Conservation (phyloP, 2,329 filamentous ascomycete genomes). For the Pseudomassariella vexata region DNA sequence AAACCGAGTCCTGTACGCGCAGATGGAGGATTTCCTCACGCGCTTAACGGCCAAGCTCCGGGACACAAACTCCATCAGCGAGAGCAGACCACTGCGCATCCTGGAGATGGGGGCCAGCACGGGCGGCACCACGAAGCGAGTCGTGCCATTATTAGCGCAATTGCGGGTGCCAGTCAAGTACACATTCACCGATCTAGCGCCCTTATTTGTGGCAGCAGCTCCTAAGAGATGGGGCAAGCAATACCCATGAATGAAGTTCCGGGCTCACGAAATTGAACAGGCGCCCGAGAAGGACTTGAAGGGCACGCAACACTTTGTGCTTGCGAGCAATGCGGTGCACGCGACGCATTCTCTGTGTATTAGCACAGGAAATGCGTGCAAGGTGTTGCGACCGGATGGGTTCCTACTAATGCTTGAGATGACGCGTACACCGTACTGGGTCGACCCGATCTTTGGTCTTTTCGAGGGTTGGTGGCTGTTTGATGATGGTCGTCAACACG, state of each 20-base stretch:
- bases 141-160: slow-evolving; percentile 11
- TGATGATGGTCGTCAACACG: slow-evolving; percentile 23
- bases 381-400: slow-evolving; percentile 24
- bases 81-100: slow-evolving; percentile 15
- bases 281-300: slow-evolving; percentile 11
- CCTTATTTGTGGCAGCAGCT: slow-evolving; percentile 14
- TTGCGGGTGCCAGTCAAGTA: slow-evolving; percentile 26
- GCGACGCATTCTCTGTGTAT: slow-evolving; percentile 19
- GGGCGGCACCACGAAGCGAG: neutral
- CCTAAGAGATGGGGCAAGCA: slow-evolving; percentile 12
- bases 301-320: slow-evolving; percentile 21
- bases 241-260: slow-evolving; percentile 19
- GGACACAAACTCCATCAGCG: slow-evolving; percentile 1
- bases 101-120: slow-evolving; percentile 11
- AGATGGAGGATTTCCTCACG: slow-evolving; percentile 27
- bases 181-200: slow-evolving; percentile 36
- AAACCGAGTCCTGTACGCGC: slow-evolving; percentile 24
- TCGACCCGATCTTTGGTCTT: slow-evolving; percentile 29
- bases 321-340: slow-evolving; percentile 28
- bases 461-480: slow-evolving; percentile 34
- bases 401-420: slow-evolving; percentile 28
- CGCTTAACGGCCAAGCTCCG: slow-evolving; percentile 12
- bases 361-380: slow-evolving; percentile 17
- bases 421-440: slow-evolving; percentile 21
- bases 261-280: slow-evolving; percentile 22